These are phyloP conservation scores for Phytophthora hibernalis DNA, from an alignment of 352 stramenopile genomes.

Conservation along the genomic window DNA sequence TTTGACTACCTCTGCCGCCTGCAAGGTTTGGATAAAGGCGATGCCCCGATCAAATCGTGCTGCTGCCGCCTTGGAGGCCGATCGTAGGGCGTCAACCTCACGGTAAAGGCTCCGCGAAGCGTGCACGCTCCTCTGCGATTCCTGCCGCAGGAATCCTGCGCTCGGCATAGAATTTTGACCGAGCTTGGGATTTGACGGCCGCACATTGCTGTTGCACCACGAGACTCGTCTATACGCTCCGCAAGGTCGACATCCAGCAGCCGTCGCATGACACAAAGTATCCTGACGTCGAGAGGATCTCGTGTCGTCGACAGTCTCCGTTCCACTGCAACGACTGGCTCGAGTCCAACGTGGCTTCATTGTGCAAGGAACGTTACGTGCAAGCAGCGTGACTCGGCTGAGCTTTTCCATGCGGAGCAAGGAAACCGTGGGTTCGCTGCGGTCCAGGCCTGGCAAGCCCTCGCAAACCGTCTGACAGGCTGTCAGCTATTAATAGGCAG, in stretches of 20 bases:
- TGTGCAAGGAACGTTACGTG: background rate
- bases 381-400: background rate
- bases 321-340: slow-evolving; percentile 5
- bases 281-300: background rate
- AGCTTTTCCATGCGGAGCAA: background rate
- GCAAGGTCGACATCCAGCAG: slow-evolving; percentile 15
- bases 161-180: slow-evolving; percentile 11
- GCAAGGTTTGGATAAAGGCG: background rate
- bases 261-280: slow-evolving; percentile 22
- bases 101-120: slow-evolving; percentile 24
- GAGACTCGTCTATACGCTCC: background rate
- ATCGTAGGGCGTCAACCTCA: background rate
- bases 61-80: slow-evolving; percentile 7
- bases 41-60: background rate
- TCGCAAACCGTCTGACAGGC: too few relatives aligned
- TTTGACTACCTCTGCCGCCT: slow-evolving; percentile 1
- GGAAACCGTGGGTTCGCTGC: slow-evolving; percentile 5
- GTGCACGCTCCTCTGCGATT: slow-evolving; percentile 20
- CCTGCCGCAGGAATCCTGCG: too few relatives aligned
- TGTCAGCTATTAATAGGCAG: background rate
- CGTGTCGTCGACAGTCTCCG: slow-evolving; percentile 1
- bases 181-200: slow-evolving; percentile 29
- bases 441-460: slow-evolving; percentile 5
- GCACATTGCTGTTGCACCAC: slow-evolving; percentile 4
- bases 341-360: slow-evolving; percentile 10